Evolutionary conservation across 805 yeast species (phyloP).

Genomic region (Myxozyma lipomycoides): DNA sequence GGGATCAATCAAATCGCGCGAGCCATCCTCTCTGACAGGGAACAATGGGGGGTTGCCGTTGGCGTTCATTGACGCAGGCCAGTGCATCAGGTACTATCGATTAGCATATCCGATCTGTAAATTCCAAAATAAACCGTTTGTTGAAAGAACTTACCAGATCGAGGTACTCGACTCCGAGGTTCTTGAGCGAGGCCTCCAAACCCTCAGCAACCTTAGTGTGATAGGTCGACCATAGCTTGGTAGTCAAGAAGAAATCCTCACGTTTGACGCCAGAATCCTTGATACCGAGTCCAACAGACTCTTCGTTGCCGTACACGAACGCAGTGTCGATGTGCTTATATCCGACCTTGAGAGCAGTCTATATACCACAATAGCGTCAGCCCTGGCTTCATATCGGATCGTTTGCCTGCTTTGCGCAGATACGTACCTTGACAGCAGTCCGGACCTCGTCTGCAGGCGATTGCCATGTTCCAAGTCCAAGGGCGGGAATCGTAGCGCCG

Average conservation of each 20-base stretch:
- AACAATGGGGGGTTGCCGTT: slow-evolving; percentile 38
- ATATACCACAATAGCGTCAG: neutral
- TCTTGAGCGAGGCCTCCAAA: slow-evolving; percentile 54
- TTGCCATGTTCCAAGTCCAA: slow-evolving; percentile 78
- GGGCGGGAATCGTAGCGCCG: slow-evolving; percentile 59
- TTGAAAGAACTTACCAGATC: too few species aligned
- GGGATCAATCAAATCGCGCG: slow-evolving; percentile 35
- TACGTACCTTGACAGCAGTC: slow-evolving; percentile 47
- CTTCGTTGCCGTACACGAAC: slow-evolving; percentile 58
- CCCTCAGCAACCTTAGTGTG: slow-evolving; percentile 47
- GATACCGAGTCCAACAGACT: slow-evolving; percentile 51
- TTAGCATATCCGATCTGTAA: too few species aligned
- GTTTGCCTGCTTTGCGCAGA: neutral
- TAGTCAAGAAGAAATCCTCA: slow-evolving; percentile 43
- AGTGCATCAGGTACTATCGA: slow-evolving; percentile 72
- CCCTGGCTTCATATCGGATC: neutral
- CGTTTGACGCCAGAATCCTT: slow-evolving; percentile 48
- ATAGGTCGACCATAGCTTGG: slow-evolving; percentile 42
- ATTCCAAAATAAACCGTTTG: too few species aligned
- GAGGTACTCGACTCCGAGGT: slow-evolving; percentile 68
- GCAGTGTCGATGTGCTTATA: slow-evolving; percentile 81
- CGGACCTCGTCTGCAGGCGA: slow-evolving; percentile 50
- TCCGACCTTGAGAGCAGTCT: slow-evolving; percentile 50
- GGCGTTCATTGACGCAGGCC: slow-evolving; percentile 63
- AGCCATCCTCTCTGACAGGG: slow-evolving; percentile 42